Evolutionary conservation across 345 rosid genomes (phyloP).

Genomic region (Abelmoschus esculentus): DNA sequence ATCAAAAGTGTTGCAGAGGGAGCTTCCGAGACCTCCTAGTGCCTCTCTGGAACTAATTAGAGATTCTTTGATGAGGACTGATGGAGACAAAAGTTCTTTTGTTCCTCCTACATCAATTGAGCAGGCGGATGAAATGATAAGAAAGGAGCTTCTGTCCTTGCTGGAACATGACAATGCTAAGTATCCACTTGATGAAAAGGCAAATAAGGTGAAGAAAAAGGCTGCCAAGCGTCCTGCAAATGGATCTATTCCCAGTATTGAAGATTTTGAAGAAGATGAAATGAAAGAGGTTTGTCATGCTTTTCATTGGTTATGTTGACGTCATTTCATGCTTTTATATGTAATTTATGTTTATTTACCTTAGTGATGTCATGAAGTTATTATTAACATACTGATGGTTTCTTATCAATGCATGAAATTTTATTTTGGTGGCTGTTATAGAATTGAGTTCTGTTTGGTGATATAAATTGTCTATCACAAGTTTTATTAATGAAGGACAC

Average conservation of each 20-base stretch:
- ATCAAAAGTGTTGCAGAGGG: constrained; percentile 96
- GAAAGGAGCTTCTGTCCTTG: constrained; percentile 66
- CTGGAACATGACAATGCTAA: constrained; percentile 94
- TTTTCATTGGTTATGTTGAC: not conserved
- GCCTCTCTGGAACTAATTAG: constrained; percentile 81
- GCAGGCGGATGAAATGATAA: constrained; percentile 85
- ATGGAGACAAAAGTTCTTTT: constrained; percentile 88
- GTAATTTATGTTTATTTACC: not conserved
- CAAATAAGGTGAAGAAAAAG: constrained; percentile 64
- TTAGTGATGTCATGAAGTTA: not conserved
- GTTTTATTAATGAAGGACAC: not conserved
- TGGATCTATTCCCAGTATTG: constrained; percentile 53
- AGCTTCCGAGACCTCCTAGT: constrained; percentile 89
- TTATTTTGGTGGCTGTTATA: not conserved
- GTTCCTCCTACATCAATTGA: constrained; percentile 84
- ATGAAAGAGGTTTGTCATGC: constrained; percentile 50
- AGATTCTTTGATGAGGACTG: constrained; percentile 66
- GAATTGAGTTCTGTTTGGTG: not conserved
- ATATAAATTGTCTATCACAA: not conserved
- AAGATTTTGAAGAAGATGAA: constrained; percentile 79
- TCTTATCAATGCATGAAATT: no score
- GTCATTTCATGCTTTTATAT: not conserved
- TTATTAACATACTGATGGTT: not conserved
- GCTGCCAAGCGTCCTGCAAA: constrained; percentile 55
- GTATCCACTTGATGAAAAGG: constrained; percentile 90